A percentile compares a stretch with the other conserved stretches of the same genome.
Conservation (phyloP, 371 early-diverging fungal species). For the Mortierella sp. region DNA sequence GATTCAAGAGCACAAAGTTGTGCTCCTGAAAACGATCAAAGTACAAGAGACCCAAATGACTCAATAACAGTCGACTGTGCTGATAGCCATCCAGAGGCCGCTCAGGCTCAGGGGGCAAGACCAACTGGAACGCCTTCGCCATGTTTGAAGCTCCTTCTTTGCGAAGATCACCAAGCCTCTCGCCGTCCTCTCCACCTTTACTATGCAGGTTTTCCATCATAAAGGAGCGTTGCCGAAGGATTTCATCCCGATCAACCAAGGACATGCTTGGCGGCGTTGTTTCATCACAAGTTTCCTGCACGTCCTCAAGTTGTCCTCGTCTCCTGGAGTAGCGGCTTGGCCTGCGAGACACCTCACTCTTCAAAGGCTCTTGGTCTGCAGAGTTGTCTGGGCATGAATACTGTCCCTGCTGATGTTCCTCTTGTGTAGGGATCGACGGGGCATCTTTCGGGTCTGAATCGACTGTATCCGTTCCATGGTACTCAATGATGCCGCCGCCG, state of each 20-base stretch:
- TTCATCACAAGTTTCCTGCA: conserved; percentile 12
- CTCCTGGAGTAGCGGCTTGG: conserved; percentile 10
- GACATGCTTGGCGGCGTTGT: not conserved
- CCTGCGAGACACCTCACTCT: not conserved
- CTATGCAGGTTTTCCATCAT: not conserved
- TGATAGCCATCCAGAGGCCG: conserved; percentile 68
- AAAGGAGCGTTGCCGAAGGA: not conserved
- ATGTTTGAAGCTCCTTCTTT: conserved; percentile 60
- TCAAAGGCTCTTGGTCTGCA: no score
- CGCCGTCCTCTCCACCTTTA: not conserved
- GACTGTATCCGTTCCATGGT: conserved; percentile 59
- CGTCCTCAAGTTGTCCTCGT: conserved; percentile 13
- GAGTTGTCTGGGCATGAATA: not conserved
- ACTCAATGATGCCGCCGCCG: conserved; percentile 10
- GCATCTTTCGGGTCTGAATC: conserved; percentile 8
- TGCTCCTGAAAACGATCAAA: conserved; percentile 80
- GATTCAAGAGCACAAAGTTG: conserved; percentile 73
- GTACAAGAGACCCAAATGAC: conserved; percentile 78
- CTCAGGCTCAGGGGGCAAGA: conserved; percentile 64
- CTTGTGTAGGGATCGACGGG: not conserved
- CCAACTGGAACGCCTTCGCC: conserved; percentile 67
- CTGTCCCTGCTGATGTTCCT: not conserved
- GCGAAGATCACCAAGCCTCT: not conserved
- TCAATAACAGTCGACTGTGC: conserved; percentile 73
- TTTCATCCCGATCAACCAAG: not conserved